Evolutionary conservation across 805 yeast species (phyloP), one percentile per base, ranked within the genome.

Genomic region (Ogataea neopini): DNA sequence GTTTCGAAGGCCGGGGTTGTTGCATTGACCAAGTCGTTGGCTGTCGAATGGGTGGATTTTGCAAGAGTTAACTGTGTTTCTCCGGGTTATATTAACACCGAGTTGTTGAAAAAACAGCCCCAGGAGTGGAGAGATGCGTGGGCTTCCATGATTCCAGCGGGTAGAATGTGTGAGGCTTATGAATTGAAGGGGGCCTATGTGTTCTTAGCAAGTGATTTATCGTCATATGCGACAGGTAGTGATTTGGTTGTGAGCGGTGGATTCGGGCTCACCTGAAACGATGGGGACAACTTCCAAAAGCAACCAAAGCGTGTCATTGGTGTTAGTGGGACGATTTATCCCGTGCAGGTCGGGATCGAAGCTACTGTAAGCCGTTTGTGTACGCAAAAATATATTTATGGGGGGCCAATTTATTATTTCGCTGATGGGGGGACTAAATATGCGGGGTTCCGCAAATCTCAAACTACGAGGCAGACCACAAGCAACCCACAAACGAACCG

Each of bases 181-280:
- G 80, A 75, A 55, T 65, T 75, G 51, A 73, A 66, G 10, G 79
- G 79, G 42, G 78, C 77, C n/a, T 74, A 72, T 61, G 60, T 75
- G 43, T 75, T 71, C 60, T 66, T 75, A 53, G 78, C 77, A 8
- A 66, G 83, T 41, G 79, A 75, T 53, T 78, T 79, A 30, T 63
- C 76, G 26, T 63, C 72, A 36, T 75, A 63, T 55, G 69, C 72
- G 48, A 74, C 77, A 22, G 79, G 80, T 36, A 57, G 74, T 35
- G 79, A 75, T 50, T 51, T 74, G 35, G 60, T 60, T 37, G 71
- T 72, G 40, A 77, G 73, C 50, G 79, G 78, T 50, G 80, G 79
- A 23, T 74, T 74, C 38, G 42, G 55, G 4, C 46, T 34, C 8
- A 34, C 36, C n/a, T 42, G 30, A 28, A 6, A n/a, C 6, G 30